Evolutionary conservation across 331 rosid genomes (phyloP), one percentile per base, ranked within the genome.

Genomic region (Rhamnella rubrinervis): DNA sequence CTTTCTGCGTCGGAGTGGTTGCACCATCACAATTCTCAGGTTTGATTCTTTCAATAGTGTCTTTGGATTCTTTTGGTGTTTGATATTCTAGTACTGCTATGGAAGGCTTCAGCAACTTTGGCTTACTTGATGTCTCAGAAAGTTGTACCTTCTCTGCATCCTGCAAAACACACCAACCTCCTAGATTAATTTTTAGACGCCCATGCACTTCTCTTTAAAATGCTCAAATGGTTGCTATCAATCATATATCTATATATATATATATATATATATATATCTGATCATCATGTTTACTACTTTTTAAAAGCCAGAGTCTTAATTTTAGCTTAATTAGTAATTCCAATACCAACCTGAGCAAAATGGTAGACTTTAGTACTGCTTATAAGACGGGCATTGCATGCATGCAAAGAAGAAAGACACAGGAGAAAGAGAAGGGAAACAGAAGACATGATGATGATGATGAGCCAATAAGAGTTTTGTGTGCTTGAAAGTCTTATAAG

Each of bases 371-470:
- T 23, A 2, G 66, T 55, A 52, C 63, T 66, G 37, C 74, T 26
- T 14, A 75, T 75, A 70, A 57, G 84, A 40, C 86, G 77, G 46
- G 90, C 82, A 52, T 76, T 68, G 84, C 84, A 82, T 85, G 92
- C 96, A 90, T 85, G 88, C 82, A 84, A 68, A 77, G 89, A 77
- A 21, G 64, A 61, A 67, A 84, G 65, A 28, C 61, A 85, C 6
- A 81, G 67, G 50, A 90, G 21, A 23, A 76, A 50, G 55, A 90
- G 58, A 40, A 83, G 59, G 81, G 75, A 66, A 67, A 72, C 46
- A 72, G 77, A 82, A 84, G 84, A 53, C 93, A 90, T 85, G 76
- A 25, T 73, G 53, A 47, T 47, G 19, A 21, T 2, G 21, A 26
- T 41, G 8, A 17, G 12, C 1, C 7, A 31, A 12, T 17, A 10